phyloP scores from a whole-genome alignment of 805 yeast genomes.

The Lachancea thermotolerans region DNA sequence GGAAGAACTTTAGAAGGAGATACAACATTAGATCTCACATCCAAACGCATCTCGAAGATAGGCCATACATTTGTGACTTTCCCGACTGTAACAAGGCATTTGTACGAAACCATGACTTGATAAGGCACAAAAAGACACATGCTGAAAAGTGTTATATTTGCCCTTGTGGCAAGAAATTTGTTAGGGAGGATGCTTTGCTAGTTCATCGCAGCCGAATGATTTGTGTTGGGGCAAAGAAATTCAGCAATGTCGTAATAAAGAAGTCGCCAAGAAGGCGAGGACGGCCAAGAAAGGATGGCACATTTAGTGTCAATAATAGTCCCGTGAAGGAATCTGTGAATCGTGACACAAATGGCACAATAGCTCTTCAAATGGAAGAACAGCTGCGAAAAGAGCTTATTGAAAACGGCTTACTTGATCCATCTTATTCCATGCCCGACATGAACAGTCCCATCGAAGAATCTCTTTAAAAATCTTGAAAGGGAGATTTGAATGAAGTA shows the following conservation, averaged over 20 bases:
- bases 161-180: conserved; percentile 91
- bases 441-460: not conserved
- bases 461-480: not conserved
- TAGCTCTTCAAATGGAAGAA: conserved; percentile 20
- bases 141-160: conserved; percentile 65
- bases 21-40: conserved; percentile 93
- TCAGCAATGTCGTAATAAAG: conserved; percentile 24
- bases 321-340: conserved; percentile 22
- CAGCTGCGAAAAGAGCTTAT: conserved; percentile 14
- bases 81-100: conserved; percentile 71
- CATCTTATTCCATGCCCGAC: not conserved
- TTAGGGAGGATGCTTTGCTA: conserved; percentile 80
- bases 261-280: conserved; percentile 28
- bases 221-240: conserved; percentile 61
- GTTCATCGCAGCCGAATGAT: conserved; percentile 75
- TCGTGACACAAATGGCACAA: conserved; percentile 15
- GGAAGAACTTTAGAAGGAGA: conserved; percentile 76
- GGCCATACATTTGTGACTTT: conserved; percentile 74
- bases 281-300: conserved; percentile 21
- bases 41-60: conserved; percentile 90
- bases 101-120: conserved; percentile 91
- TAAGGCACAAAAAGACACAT: conserved; percentile 86
- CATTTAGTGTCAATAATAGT: conserved; percentile 15
- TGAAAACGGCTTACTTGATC: conserved; percentile 2
- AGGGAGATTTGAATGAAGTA: not conserved